Percentiles rank a stretch among this genome's conserved stretches.
Conservation (phyloP, 1,284 basidiomycete species). For the Irpex sp. region DNA sequence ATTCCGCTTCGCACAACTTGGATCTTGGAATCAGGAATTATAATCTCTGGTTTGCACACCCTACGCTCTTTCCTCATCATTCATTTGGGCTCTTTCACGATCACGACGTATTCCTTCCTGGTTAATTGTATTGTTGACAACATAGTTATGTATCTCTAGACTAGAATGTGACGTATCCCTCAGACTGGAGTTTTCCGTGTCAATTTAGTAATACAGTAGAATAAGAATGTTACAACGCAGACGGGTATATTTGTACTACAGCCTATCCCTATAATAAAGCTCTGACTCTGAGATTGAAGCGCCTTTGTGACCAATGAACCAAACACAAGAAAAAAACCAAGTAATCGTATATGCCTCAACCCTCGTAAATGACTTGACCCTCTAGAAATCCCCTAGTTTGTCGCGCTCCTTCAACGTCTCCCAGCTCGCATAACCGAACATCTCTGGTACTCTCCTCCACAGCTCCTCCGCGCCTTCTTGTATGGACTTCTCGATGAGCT, state of each 20-base stretch:
- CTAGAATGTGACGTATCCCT: too few species aligned
- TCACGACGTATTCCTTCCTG: not conserved
- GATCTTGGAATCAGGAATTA: not conserved
- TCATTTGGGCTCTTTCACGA: not conserved
- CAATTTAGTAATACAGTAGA: not conserved
- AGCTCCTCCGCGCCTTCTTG: not conserved
- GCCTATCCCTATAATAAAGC: not conserved
- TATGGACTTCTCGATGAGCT: not conserved
- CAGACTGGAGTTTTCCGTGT: not conserved
- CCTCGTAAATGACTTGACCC: not conserved
- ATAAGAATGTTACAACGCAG: not conserved
- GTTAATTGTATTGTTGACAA: not conserved
- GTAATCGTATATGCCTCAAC: not conserved
- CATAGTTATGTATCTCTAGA: too few species aligned
- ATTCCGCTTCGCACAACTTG: not conserved
- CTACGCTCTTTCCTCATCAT: not conserved
- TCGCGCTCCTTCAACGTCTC: slow-evolving; percentile 4
- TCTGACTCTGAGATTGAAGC: too few species aligned
- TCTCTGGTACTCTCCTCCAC: slow-evolving; percentile 1
- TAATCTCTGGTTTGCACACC: not conserved
- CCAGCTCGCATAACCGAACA: slow-evolving; percentile 4
- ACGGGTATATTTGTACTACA: not conserved
- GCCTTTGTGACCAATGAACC: too few species aligned
- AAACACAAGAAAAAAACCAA: too few species aligned
- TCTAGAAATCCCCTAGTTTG: not conserved